Evolutionary conservation across 768 basidiomycete genomes (phyloP), one percentile per base, ranked within the genome.

Genomic region (Boletus speciosus): DNA sequence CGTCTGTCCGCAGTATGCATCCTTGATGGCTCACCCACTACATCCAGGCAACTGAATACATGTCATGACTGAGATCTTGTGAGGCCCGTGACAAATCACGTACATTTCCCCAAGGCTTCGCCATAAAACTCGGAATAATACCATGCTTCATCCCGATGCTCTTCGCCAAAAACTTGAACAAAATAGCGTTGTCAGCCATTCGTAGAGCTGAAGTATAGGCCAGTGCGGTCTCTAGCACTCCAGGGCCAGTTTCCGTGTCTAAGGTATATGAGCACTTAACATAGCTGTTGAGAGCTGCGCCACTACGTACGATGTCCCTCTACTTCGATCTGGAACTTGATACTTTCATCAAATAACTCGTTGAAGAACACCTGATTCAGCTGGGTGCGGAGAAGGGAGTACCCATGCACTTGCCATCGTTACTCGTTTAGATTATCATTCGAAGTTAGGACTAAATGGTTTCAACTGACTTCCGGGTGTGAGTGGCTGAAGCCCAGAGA

Each of bases 41-140:
- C 93, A 95, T 4, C 97, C 97, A 35, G 97, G 95, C 59, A 98
- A 81, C 90, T 97, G 61, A 38, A 10, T 9, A 37, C 11, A 34
- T 27, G 52, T 58, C 35, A 47, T 43, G 32, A 49, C 31, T 8
- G 31, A 53, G 41, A 64, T 34, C 45, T 45, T 27, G 34, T 19
- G 34, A 37, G 39, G 16, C 51, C 6, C 31, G 6, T 37, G 29
- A 23, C 3, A 45, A 52, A 8, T 34, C 12, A 75, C 87, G 66
- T 65, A 94, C 93, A 64, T 92, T 85, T 32, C 85, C 86, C 90
- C 92, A 97, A 25, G 95, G 95, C 64, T 98, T 98, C 0, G 95
- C 94, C 96, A 98, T 98, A 73, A 99, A 99, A 55, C 92, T 96
- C 1, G 97, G 96, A 37, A 93, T 81, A 51, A 99, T 77, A 9